A percentile compares a stretch with the other conserved stretches of the same genome.
Conservation (phyloP, 768 basidiomycete species). For the Trichaptum fuscoviolaceum region DNA sequence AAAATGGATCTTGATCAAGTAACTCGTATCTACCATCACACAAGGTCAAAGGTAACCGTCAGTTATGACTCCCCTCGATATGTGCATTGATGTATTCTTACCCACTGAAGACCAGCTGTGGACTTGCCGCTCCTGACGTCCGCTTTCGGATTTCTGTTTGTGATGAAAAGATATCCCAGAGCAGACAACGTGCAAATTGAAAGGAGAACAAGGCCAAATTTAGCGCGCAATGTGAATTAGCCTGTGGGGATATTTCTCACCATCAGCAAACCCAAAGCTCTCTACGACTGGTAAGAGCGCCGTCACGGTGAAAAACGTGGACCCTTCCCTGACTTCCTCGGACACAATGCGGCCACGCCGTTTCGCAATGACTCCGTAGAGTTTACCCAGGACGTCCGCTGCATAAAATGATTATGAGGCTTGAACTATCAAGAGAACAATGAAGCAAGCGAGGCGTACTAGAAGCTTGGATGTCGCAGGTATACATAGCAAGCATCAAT, state of each 20-base stretch:
- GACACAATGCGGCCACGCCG: slow-evolving; percentile 89
- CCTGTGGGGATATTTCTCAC: slow-evolving; percentile 35
- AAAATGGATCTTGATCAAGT: slow-evolving; percentile 92
- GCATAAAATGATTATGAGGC: slow-evolving; percentile 10
- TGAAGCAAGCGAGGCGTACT: slow-evolving; percentile 47
- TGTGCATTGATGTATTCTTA: slow-evolving; percentile 22
- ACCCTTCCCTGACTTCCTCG: slow-evolving; percentile 99
- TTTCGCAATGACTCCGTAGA: slow-evolving; percentile 91
- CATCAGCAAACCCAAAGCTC: slow-evolving; percentile 96
- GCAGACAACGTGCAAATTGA: neutral
- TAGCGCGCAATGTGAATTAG: neutral
- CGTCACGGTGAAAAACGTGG: slow-evolving; percentile 87
- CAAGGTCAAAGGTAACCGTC: slow-evolving; percentile 11
- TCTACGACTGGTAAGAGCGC: slow-evolving; percentile 93
- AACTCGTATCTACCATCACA: slow-evolving; percentile 69
- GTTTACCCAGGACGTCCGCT: slow-evolving; percentile 97
- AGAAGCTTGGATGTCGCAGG: slow-evolving; percentile 96
- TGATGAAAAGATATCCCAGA: neutral
- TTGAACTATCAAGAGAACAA: slow-evolving; percentile 10
- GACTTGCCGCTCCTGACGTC: slow-evolving; percentile 95
- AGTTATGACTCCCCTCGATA: slow-evolving; percentile 2
- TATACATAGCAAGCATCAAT: slow-evolving; percentile 97
- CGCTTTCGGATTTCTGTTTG: slow-evolving; percentile 85
- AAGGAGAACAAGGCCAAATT: neutral
- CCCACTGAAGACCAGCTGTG: slow-evolving; percentile 96